Base-by-base conservation (phyloP, 2,329 filamentous ascomycete species). In the Xylaria sp. region DNA sequence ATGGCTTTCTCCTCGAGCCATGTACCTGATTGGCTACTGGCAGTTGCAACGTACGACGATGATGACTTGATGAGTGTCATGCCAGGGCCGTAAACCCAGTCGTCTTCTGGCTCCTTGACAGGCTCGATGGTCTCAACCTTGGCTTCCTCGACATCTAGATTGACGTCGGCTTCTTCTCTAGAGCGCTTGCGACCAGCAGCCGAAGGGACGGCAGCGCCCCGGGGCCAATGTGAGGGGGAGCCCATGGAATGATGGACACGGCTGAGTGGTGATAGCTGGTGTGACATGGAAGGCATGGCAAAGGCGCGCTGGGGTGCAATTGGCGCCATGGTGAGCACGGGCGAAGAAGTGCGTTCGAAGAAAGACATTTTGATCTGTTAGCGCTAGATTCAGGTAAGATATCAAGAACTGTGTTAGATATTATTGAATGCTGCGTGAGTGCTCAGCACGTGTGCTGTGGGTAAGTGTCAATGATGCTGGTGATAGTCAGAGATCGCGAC, bases 131-230 rank as follows among this genome's bases (percentile, higher is more conserved):
- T 70, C 54, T 67, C 68, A 30, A 72, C 69, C 58, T 73, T 73
- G 8, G 69, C 70, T 55, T 74, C 71, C 57, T 74, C 72, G 30
- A 85, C 80, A 66, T 86, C 83, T 56, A 90, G 83, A 67, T 90
- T 89, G 64, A 81, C 76, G 30, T 81, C 80, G 59, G 89, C 87
- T 73, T 92, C 89, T 69, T 90, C 87, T 70, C 89, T 83, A 63
- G 88, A 90, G 67, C 89, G 86, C 76, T 92, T 92, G 71, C 88
- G 86, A 66, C 89, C 87, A 66, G 83, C 83, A n/a, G 73, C 72
- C 48, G 70, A 69, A 46, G 69, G 66, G 23, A 68, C 63, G 44
- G 69, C 62, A 18, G 71, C 65, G 49, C 62, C 39, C 50, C 70
- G 71, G 23, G 71, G 66, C 69, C 73, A 73, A 19, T 72, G 69